A percentile compares a stretch with the other conserved stretches of the same genome.
These are phyloP conservation scores for Xylaria sp. DNA, from an alignment of 2,329 filamentous ascomycete genomes.

Conservation along the genomic window DNA sequence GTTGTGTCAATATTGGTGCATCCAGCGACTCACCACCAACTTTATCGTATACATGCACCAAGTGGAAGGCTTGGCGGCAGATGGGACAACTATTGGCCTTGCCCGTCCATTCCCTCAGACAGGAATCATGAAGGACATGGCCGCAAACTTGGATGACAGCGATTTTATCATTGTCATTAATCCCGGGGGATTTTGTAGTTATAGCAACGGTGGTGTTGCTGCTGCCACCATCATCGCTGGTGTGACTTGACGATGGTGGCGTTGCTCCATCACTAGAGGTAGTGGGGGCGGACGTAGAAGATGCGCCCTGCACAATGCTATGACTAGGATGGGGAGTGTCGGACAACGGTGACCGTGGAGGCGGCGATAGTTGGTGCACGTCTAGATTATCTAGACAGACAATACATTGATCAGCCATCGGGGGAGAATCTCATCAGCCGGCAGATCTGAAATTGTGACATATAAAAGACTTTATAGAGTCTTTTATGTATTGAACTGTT, in stretches of 20 bases:
- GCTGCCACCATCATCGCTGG: conserved; percentile 45
- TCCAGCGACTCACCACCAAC: conserved; percentile 75
- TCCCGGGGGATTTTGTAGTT: conserved; percentile 38
- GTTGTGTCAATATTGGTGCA: conserved; percentile 21
- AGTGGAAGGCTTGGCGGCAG: conserved; percentile 90
- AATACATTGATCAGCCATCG: conserved; percentile 74
- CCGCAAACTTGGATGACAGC: conserved; percentile 79
- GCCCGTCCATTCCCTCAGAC: conserved; percentile 93
- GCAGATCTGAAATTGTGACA: conserved; percentile 49
- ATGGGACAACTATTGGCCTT: conserved; percentile 98
- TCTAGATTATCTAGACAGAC: conserved; percentile 73
- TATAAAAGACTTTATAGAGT: conserved; percentile 53
- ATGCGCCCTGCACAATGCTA: conserved; percentile 32
- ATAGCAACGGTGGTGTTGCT: conserved; percentile 41
- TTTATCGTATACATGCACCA: conserved; percentile 83
- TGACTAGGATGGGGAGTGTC: conserved; percentile 33
- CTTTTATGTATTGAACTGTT: conserved; percentile 28
- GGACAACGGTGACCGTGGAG: conserved; percentile 43
- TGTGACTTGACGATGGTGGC: conserved; percentile 42
- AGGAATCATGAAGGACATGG: conserved; percentile 92
- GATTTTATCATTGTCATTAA: conserved; percentile 57
- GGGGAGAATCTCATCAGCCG: conserved; percentile 50
- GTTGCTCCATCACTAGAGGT: conserved; percentile 34
- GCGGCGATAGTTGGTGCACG: conserved; percentile 44
- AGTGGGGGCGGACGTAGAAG: conserved; percentile 34